Percentiles rank a stretch among this genome's conserved stretches.
Evolutionary conservation across 352 stramenopile genomes (phyloP).

Genomic region (Pythium biforme): DNA sequence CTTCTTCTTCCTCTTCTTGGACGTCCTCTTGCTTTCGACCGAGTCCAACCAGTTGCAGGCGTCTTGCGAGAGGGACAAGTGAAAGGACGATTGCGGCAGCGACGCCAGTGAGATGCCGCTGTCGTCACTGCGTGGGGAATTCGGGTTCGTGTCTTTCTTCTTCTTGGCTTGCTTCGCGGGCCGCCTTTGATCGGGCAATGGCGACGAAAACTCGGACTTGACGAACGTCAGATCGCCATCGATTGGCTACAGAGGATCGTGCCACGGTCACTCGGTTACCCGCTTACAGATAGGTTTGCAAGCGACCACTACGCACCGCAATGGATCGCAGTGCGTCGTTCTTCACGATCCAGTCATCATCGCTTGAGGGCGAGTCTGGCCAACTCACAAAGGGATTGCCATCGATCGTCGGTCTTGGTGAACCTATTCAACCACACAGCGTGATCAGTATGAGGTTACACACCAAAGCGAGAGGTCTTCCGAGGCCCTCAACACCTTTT

Average conservation of each 20-base stretch:
- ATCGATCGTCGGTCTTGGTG: neutral
- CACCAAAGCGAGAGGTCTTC: no score
- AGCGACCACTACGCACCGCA: neutral
- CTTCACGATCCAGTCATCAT: conserved; percentile 9
- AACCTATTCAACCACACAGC: neutral
- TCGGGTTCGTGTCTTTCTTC: neutral
- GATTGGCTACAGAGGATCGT: neutral
- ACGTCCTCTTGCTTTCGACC: neutral
- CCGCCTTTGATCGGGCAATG: neutral
- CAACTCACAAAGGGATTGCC: neutral
- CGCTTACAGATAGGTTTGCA: neutral
- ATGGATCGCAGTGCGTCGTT: conserved; percentile 1
- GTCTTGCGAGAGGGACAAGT: conserved; percentile 9
- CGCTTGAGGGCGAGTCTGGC: conserved; percentile 1
- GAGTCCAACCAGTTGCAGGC: conserved; percentile 3
- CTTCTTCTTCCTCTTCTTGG: conserved; percentile 26
- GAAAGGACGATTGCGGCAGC: neutral
- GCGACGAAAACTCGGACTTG: neutral
- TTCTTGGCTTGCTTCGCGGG: conserved; percentile 7
- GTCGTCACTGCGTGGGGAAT: neutral
- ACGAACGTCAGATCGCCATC: neutral
- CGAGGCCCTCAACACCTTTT: neutral
- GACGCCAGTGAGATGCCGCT: neutral
- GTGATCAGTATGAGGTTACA: neutral
- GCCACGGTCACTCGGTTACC: neutral